Evolutionary conservation across 108 stramenopile genomes (phyloP).

Genomic region (Skeletonema potamos): DNA sequence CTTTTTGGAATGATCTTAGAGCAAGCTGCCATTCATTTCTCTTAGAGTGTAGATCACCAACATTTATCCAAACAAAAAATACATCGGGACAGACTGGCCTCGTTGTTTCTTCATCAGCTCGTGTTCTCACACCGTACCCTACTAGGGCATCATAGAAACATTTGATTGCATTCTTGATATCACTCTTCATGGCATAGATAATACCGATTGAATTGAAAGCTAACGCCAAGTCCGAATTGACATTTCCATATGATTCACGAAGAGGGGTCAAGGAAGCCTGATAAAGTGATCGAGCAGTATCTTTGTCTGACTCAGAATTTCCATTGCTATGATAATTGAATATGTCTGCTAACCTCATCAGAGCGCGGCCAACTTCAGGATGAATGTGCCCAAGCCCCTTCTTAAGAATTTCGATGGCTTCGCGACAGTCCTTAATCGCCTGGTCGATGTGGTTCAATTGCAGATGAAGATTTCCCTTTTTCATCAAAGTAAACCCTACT

Average conservation of each 20-base stretch:
- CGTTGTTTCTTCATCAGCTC: constrained; percentile 2
- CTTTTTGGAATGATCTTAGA: constrained; percentile 38
- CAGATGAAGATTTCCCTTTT: constrained; percentile 37
- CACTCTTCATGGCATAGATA: constrained; percentile 23
- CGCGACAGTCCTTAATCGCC: constrained; percentile 40
- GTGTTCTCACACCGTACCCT: constrained; percentile 40
- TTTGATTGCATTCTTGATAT: constrained; percentile 35
- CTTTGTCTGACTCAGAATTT: constrained; percentile 13
- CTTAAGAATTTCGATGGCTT: constrained; percentile 31
- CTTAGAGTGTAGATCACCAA: constrained; percentile 37
- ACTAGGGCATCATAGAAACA: constrained; percentile 43
- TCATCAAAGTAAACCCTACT: constrained; percentile 41
- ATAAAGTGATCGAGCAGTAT: constrained; percentile 40
- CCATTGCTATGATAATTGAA: constrained; percentile 29
- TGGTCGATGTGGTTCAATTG: constrained; percentile 45
- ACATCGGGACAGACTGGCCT: constrained; percentile 30
- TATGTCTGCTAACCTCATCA: constrained; percentile 33
- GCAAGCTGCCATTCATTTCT: constrained; percentile 44
- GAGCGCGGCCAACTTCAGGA: constrained; percentile 34
- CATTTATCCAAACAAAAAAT: constrained; percentile 46
- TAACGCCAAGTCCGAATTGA: constrained; percentile 28
- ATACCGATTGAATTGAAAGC: constrained; percentile 41
- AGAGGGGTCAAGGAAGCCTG: constrained; percentile 30
- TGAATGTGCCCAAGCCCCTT: constrained; percentile 37
- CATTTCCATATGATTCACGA: constrained; percentile 25